These are phyloP conservation scores for Rhazya stricta DNA, from an alignment of 257 asterid species.

Conservation along the genomic window DNA sequence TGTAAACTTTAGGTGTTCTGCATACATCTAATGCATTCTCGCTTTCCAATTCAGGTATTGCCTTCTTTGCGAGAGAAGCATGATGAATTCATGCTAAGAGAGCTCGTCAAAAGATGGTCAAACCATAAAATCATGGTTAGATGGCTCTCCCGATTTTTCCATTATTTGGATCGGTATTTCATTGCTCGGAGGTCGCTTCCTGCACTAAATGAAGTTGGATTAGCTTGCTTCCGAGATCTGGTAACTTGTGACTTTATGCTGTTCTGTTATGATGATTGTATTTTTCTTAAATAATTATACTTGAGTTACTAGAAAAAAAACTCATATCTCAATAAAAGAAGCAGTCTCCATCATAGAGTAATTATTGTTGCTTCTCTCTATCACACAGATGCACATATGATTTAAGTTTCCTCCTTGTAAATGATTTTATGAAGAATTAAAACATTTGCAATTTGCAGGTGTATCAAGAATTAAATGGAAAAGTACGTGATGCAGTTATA, in stretches of 20 bases:
- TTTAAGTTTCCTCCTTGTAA: background rate
- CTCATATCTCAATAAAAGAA: background rate
- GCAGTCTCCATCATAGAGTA: background rate
- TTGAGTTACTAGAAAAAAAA: background rate
- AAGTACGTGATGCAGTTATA: conserved; percentile 93
- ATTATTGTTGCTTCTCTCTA: background rate
- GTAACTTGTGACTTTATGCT: conserved; percentile 30
- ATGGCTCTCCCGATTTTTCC: conserved; percentile 93
- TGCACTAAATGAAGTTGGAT: conserved; percentile 83
- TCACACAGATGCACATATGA: background rate
- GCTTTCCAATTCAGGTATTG: conserved; percentile 41
- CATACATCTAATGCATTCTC: background rate
- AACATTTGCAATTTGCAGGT: conserved; percentile 47
- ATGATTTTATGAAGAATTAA: background rate
- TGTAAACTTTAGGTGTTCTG: background rate
- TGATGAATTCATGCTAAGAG: conserved; percentile 93
- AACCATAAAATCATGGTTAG: conserved; percentile 97
- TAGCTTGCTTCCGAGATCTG: conserved; percentile 88
- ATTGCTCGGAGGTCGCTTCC: conserved; percentile 97
- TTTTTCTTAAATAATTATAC: background rate
- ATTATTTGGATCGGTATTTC: conserved; percentile 93
- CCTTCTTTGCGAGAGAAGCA: conserved; percentile 86
- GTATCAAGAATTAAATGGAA: conserved; percentile 65
- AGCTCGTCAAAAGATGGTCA: conserved; percentile 88
- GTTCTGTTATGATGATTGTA: background rate